Base-by-base conservation (phyloP, 140 eudicot genomes). In the Oenanthe javanica region DNA sequence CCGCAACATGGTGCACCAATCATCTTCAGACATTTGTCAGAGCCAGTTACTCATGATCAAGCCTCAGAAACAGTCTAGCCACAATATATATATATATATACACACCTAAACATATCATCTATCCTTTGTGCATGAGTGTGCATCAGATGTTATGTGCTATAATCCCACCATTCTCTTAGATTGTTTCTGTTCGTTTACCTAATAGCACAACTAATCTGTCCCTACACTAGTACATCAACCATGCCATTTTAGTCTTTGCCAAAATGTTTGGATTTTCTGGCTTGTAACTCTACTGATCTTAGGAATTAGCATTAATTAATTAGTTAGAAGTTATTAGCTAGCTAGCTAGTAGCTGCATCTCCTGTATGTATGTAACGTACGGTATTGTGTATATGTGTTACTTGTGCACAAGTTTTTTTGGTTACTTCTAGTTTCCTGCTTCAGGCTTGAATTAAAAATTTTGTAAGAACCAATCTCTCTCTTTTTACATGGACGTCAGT, bases 1-100 rank as follows among this genome's bases (percentile, higher is more conserved):
- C 93, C 93, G 9, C 90, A 89, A 52, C 77, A 81, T 42, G 90
- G 90, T 8, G 93, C 93, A 14, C 93, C 93, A 11, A 72, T 89
- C 71, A 84, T 83, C 45, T 89, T 86, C 51, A 84, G 85, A 66
- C 85, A 83, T 75, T 66, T 94, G 77, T 50, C 77, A 3, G 80
- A 81, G 43, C 72, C 83, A 25, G 77, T 67, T n/a, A 49, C 25
- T 42, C 88, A 61, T 54, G 77, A 75, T 78, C 87, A 80, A 85
- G 42, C 84, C 78, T 79, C 64, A n/a, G 79, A 79, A 79, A 38
- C 78, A 79, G 55, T 72, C 81, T 19, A 81, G 61, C 61, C 4
- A 46, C 46, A 6, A 48, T 4, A 45, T 46, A 66, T 31, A 31
- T 31, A 31, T 15, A 70, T 40, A 63, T 31, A 31, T 31, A 31